Conservation (phyloP, 306 rosid species). For the Sicyos baderoa region DNA sequence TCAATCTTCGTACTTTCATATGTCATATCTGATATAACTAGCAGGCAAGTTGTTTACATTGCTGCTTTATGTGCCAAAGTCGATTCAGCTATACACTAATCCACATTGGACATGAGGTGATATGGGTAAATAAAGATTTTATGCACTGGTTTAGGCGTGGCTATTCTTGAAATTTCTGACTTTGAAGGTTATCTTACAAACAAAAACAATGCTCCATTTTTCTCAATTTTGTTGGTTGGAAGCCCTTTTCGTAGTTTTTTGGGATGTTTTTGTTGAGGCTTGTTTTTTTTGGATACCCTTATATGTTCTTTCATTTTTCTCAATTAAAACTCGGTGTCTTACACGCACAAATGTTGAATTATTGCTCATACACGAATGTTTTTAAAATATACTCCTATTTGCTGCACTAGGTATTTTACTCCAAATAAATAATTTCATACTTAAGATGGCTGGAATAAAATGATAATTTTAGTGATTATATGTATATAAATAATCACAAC, state of each 20-base stretch:
- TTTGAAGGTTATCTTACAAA: constrained; percentile 2
- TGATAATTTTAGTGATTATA: neutral
- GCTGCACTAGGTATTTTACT: neutral
- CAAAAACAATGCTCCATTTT: neutral
- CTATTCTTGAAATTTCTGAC: constrained; percentile 1
- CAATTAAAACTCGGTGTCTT: no score
- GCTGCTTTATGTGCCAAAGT: neutral
- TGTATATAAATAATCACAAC: neutral
- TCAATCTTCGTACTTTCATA: neutral
- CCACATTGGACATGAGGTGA: neutral
- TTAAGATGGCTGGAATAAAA: neutral
- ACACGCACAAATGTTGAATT: neutral
- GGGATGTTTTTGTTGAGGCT: no score
- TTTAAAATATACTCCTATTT: neutral
- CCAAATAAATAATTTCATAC: neutral
- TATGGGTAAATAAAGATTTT: neutral
- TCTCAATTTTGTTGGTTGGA: no score
- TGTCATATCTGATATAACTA: neutral
- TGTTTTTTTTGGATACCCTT: no score
- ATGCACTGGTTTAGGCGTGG: neutral
- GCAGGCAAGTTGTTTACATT: constrained; percentile 5
- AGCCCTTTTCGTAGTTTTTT: no score
- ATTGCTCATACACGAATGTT: neutral
- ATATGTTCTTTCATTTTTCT: no score
- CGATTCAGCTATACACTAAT: neutral